Percentiles rank a stretch among this genome's conserved stretches.
phyloP scores from a whole-genome alignment of 805 yeast genomes.

The Candida succiphila region DNA sequence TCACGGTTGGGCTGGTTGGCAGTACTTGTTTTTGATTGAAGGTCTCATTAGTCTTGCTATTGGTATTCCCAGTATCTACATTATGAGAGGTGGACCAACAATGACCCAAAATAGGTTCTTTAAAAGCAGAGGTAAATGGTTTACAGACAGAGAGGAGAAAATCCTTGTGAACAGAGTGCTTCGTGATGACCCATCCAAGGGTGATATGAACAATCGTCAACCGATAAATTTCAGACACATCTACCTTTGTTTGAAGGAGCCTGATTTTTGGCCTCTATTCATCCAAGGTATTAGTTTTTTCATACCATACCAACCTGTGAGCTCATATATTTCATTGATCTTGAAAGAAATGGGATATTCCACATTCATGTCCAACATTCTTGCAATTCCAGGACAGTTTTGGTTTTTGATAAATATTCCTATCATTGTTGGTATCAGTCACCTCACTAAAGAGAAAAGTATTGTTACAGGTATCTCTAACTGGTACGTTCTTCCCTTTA shows the following conservation, averaged over 20 bases:
- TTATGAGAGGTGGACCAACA: slow-evolving; percentile 26
- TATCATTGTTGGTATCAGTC: slow-evolving; percentile 26
- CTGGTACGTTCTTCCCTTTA: slow-evolving; percentile 14
- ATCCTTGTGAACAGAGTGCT: slow-evolving; percentile 48
- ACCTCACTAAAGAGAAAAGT: slow-evolving; percentile 20
- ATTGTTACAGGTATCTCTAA: slow-evolving; percentile 13
- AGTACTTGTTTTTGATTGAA: slow-evolving; percentile 57
- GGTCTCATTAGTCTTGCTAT: slow-evolving; percentile 46
- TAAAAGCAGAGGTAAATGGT: slow-evolving; percentile 26
- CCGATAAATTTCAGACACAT: slow-evolving; percentile 33
- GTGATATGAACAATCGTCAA: slow-evolving; percentile 55
- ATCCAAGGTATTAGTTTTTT: slow-evolving; percentile 31
- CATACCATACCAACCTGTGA: slow-evolving; percentile 27
- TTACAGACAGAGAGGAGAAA: slow-evolving; percentile 42
- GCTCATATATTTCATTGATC: slow-evolving; percentile 37
- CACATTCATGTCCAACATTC: slow-evolving; percentile 40
- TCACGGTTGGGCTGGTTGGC: slow-evolving; percentile 44
- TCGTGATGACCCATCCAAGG: slow-evolving; percentile 55
- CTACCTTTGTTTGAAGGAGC: slow-evolving; percentile 32
- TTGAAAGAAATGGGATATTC: slow-evolving; percentile 40
- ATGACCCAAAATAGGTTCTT: slow-evolving; percentile 20
- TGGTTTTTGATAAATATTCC: slow-evolving; percentile 27
- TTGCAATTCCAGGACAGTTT: slow-evolving; percentile 40
- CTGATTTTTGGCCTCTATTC: slow-evolving; percentile 47
- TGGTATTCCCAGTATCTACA: slow-evolving; percentile 28